Percentiles rank a stretch among this genome's conserved stretches.
These are phyloP conservation scores for Simmondsia chinensis DNA, from an alignment of 148 eudicot species.

Conservation along the genomic window DNA sequence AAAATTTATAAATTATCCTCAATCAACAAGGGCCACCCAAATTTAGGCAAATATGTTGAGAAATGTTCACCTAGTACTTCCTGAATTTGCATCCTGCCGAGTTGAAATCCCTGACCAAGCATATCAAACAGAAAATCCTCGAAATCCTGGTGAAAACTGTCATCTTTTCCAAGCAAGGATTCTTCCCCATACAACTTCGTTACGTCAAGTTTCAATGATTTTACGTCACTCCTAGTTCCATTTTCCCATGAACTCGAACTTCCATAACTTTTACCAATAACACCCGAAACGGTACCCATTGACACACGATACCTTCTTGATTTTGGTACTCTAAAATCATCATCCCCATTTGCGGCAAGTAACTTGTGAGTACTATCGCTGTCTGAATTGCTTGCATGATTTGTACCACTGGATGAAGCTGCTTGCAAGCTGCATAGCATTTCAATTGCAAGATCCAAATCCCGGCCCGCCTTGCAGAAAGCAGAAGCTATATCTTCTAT, in stretches of 20 bases:
- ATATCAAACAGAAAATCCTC: constrained; percentile 31
- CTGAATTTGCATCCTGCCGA: constrained; percentile 25
- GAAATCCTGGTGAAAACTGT: constrained; percentile 6
- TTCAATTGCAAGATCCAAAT: constrained; percentile 18
- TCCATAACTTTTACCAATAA: constrained; percentile 19
- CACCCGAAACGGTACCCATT: constrained; percentile 12
- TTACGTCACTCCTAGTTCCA: constrained; percentile 4
- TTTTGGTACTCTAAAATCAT: constrained; percentile 7
- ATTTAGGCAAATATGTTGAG: neutral
- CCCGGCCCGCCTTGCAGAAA: constrained; percentile 26
- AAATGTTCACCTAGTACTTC: constrained; percentile 28
- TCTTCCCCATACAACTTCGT: constrained; percentile 1
- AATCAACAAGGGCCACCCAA: neutral
- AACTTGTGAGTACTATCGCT: constrained; percentile 6
- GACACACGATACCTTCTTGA: constrained; percentile 12
- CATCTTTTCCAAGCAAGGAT: constrained; percentile 7
- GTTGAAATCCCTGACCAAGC: constrained; percentile 32
- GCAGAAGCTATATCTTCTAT: constrained; percentile 31
- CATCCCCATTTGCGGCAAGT: constrained; percentile 5
- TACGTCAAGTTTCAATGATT: constrained; percentile 13
- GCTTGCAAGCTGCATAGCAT: constrained; percentile 9
- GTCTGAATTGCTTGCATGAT: neutral
- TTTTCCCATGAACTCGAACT: constrained; percentile 9
- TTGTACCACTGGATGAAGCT: constrained; percentile 1
- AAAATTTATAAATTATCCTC: neutral